Evolutionary conservation across 305 asterid genomes (phyloP).

Genomic region (Fraxinus latifolia): DNA sequence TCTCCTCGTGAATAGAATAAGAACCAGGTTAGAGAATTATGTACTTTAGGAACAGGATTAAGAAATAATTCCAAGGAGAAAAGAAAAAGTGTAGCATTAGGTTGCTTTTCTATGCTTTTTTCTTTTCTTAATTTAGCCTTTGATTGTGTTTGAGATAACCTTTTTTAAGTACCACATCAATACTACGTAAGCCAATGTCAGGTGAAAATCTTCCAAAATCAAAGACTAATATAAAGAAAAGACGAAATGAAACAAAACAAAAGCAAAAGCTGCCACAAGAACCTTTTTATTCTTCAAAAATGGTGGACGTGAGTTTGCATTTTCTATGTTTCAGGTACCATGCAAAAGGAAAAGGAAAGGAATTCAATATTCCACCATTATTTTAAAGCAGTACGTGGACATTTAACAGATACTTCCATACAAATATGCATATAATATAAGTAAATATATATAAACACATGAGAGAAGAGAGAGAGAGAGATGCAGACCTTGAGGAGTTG

Average conservation of each 20-base stretch:
- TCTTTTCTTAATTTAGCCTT: constrained; percentile 26
- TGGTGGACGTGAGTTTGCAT: constrained; percentile 53
- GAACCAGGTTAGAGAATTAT: constrained; percentile 24
- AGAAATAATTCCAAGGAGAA: constrained; percentile 36
- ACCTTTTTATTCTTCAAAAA: constrained; percentile 37
- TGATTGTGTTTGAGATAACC: constrained; percentile 20
- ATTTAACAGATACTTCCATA: not conserved
- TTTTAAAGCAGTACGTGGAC: constrained; percentile 28
- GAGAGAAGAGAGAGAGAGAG: not conserved
- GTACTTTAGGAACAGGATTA: constrained; percentile 29
- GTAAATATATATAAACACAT: not conserved
- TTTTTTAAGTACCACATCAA: constrained; percentile 16
- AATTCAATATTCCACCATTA: constrained; percentile 26
- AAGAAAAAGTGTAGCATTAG: constrained; percentile 27
- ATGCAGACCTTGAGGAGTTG: constrained; percentile 67
- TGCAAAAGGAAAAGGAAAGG: constrained; percentile 52
- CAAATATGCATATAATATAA: not conserved
- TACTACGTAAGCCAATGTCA: constrained; percentile 25
- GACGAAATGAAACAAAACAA: constrained; percentile 27
- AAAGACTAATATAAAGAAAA: constrained; percentile 14
- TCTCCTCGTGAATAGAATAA: constrained; percentile 59
- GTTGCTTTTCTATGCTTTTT: constrained; percentile 28
- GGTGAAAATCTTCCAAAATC: constrained; percentile 40
- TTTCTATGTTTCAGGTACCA: constrained; percentile 47
- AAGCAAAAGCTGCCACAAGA: constrained; percentile 68